Percentiles rank a stretch among this genome's conserved stretches.
phyloP scores from a whole-genome alignment of 164 flowering plant genomes.

The Dillenia turbinata region DNA sequence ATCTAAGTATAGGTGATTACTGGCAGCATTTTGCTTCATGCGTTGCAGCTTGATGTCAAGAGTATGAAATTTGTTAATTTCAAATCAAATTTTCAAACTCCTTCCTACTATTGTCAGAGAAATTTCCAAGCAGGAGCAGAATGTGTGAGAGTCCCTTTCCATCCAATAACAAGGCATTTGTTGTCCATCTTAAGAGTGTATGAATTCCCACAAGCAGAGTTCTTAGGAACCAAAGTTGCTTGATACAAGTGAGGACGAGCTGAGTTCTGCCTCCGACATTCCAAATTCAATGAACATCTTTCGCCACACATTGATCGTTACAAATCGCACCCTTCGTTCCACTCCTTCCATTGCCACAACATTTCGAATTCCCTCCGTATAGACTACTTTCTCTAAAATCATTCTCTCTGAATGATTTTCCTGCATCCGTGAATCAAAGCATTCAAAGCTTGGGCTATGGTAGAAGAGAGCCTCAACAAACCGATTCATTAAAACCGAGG shows the following conservation, averaged over 20 bases:
- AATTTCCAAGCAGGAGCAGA: conserved; percentile 56
- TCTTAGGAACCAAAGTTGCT: conserved; percentile 30
- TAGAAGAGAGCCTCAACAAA: conserved; percentile 53
- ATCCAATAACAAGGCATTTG: conserved; percentile 37
- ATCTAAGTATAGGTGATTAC: too few species aligned
- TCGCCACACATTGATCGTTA: conserved; percentile 48
- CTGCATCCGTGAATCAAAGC: conserved; percentile 32
- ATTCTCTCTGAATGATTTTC: conserved; percentile 23
- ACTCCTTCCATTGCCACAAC: conserved; percentile 50
- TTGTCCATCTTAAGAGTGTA: conserved; percentile 41
- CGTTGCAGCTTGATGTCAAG: too few species aligned
- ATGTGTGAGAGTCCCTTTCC: conserved; percentile 53
- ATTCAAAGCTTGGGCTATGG: conserved; percentile 44
- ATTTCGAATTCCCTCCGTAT: conserved; percentile 32
- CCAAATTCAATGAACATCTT: conserved; percentile 41
- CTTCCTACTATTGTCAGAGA: background rate
- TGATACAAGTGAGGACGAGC: conserved; percentile 39
- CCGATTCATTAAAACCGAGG: conserved; percentile 35
- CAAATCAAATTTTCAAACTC: too few species aligned
- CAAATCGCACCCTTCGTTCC: conserved; percentile 39
- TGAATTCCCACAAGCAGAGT: conserved; percentile 26
- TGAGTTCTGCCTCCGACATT: conserved; percentile 43
- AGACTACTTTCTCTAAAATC: conserved; percentile 17
- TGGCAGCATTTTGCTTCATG: too few species aligned
- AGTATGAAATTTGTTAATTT: too few species aligned